Evolutionary conservation across 352 stramenopile genomes (phyloP).

Genomic region (Pythium oligandrum): DNA sequence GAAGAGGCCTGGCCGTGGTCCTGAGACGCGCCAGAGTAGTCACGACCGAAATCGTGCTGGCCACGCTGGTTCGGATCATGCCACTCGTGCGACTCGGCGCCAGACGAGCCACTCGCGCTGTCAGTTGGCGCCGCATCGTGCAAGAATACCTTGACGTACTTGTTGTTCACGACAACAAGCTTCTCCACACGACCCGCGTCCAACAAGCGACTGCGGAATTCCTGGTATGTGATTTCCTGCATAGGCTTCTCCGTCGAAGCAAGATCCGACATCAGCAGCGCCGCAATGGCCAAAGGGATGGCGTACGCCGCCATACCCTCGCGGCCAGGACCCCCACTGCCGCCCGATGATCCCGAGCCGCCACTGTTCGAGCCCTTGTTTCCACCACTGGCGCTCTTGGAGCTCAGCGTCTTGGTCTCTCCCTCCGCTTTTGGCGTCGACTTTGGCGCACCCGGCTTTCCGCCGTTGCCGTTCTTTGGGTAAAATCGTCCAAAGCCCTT

Average conservation of each 20-base stretch:
- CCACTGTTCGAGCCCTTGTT: conserved; percentile 28
- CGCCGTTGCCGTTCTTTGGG: conserved; percentile 56
- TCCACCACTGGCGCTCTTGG: conserved; percentile 37
- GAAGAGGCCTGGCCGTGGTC: conserved; percentile 17
- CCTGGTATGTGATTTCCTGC: conserved; percentile 90
- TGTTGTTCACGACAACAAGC: conserved; percentile 90
- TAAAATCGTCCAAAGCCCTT: conserved; percentile 83
- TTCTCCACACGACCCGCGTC: conserved; percentile 85
- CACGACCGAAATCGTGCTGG: conserved; percentile 23
- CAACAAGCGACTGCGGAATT: conserved; percentile 86
- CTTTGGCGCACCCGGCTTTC: conserved; percentile 50
- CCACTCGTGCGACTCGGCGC: conserved; percentile 33
- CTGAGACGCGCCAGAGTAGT: conserved; percentile 1
- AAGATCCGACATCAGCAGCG: conserved; percentile 72
- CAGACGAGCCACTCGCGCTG: not conserved
- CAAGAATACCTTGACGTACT: conserved; percentile 86
- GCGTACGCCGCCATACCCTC: conserved; percentile 72
- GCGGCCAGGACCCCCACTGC: conserved; percentile 27
- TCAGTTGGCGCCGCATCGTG: conserved; percentile 30
- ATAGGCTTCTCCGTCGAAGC: conserved; percentile 73
- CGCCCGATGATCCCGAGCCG: conserved; percentile 22
- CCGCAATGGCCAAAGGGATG: conserved; percentile 63
- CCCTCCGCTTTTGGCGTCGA: conserved; percentile 37
- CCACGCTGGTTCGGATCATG: conserved; percentile 29
- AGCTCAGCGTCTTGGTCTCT: conserved; percentile 70